Percentiles rank a stretch among this genome's conserved stretches.
Conservation (phyloP, 116 monocot species). For the Trichopus zeylanicus region DNA sequence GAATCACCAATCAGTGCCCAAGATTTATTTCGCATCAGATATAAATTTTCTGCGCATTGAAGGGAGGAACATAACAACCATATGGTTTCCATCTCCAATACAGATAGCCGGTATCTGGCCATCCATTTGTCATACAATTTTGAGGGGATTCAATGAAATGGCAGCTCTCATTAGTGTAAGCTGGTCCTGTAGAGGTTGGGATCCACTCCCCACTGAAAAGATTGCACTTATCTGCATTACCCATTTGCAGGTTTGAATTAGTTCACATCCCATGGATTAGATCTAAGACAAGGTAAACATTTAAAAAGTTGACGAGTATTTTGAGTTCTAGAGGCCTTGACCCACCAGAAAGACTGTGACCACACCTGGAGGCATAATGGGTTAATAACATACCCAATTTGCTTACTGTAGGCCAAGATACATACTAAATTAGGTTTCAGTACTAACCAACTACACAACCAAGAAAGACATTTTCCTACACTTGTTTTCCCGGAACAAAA, state of each 20-base stretch:
- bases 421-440: too few relatives aligned
- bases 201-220: constrained; percentile 55
- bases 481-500: too few relatives aligned
- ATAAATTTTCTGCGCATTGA: constrained; percentile 37
- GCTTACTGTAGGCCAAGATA: too few relatives aligned
- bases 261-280: too few relatives aligned
- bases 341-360: too few relatives aligned
- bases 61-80: constrained; percentile 28
- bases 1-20: constrained; percentile 71
- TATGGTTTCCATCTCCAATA: constrained; percentile 71
- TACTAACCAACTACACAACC: too few relatives aligned
- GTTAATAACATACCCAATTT: too few relatives aligned
- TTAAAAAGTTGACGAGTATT: not conserved
- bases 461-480: too few relatives aligned
- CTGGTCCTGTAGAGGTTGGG: constrained; percentile 33
- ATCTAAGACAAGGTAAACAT: not conserved
- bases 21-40: constrained; percentile 44
- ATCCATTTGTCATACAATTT: constrained; percentile 61
- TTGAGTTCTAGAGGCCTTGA: too few relatives aligned
- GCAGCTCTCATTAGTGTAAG: constrained; percentile 46
- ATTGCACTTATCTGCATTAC: constrained; percentile 32
- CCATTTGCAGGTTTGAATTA: too few relatives aligned
- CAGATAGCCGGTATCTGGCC: constrained; percentile 49
- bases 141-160: constrained; percentile 27
- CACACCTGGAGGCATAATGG: too few relatives aligned